phyloP scores from a whole-genome alignment of 2,329 filamentous ascomycete species.

The Microcyclospora pomicola region DNA sequence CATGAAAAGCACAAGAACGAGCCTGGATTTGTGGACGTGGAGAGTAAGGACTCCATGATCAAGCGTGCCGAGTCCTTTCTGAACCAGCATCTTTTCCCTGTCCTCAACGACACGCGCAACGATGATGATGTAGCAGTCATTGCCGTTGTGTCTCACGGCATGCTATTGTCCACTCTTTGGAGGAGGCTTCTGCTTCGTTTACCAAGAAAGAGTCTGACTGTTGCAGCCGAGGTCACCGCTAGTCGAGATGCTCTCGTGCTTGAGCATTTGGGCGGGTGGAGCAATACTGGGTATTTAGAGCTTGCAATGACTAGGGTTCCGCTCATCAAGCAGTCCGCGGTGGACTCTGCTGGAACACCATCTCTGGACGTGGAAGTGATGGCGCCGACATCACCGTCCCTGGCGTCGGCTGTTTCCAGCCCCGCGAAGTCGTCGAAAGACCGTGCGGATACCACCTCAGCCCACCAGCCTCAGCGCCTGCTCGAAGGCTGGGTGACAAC shows the following conservation, averaged over 20 bases:
- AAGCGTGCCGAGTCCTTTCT: constrained; percentile 53
- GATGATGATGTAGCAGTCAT: constrained; percentile 27
- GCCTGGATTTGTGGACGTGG: constrained; percentile 42
- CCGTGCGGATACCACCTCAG: background rate
- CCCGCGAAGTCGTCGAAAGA: background rate
- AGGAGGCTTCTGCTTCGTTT: constrained; percentile 46
- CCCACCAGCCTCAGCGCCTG: background rate
- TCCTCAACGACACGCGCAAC: constrained; percentile 28
- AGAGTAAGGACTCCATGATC: constrained; percentile 55
- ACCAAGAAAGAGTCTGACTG: constrained; percentile 29
- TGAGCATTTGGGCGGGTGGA: constrained; percentile 46
- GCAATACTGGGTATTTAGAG: constrained; percentile 51
- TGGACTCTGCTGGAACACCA: background rate
- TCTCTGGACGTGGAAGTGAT: background rate
- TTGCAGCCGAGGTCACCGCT: constrained; percentile 31
- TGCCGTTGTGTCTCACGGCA: constrained; percentile 68
- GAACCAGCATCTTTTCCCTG: constrained; percentile 45
- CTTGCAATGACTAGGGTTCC: constrained; percentile 8
- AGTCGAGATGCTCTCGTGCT: constrained; percentile 27
- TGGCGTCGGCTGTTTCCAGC: background rate
- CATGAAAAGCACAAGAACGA: constrained; percentile 27
- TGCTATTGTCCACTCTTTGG: constrained; percentile 61
- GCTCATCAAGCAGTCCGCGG: background rate
- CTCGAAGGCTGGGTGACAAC: constrained; percentile 31
- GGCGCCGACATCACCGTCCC: background rate